A percentile compares a stretch with the other conserved stretches of the same genome.
These are phyloP conservation scores for Psidium guajava DNA, from an alignment of 345 rosid genomes.

Conservation along the genomic window DNA sequence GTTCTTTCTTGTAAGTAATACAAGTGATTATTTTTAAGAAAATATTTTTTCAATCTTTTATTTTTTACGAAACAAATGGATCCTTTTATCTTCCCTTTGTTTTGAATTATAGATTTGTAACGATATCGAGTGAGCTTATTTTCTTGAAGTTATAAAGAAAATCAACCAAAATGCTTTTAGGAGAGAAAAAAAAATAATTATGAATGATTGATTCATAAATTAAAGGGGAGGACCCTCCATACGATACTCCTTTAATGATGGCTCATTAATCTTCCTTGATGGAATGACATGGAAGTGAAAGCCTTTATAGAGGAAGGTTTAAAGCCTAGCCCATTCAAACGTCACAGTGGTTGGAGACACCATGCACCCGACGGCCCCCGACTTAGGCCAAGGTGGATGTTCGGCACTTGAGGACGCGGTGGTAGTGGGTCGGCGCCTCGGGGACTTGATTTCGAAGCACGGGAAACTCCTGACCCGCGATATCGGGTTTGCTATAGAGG, in stretches of 20 bases:
- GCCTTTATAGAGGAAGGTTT: no score
- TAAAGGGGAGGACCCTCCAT: not conserved
- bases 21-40: no score
- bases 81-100: not conserved
- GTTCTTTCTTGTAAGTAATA: no score
- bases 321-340: conserved; percentile 21
- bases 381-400: conserved; percentile 31
- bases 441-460: not conserved
- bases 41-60: no score
- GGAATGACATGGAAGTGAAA: no score
- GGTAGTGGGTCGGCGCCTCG: conserved; percentile 21
- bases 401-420: conserved; percentile 27
- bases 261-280: not conserved
- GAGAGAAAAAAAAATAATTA: not conserved
- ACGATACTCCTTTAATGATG: not conserved
- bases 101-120: not conserved
- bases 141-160: not conserved
- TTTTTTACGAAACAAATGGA: no score
- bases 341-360: conserved; percentile 35
- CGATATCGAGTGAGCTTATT: not conserved
- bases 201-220: not conserved
- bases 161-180: not conserved
- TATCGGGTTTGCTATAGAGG: conserved; percentile 3
- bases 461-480: not conserved
- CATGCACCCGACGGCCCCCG: conserved; percentile 42